Base-by-base conservation (phyloP, 352 stramenopile species). In the Globisporangium apiculatum region DNA sequence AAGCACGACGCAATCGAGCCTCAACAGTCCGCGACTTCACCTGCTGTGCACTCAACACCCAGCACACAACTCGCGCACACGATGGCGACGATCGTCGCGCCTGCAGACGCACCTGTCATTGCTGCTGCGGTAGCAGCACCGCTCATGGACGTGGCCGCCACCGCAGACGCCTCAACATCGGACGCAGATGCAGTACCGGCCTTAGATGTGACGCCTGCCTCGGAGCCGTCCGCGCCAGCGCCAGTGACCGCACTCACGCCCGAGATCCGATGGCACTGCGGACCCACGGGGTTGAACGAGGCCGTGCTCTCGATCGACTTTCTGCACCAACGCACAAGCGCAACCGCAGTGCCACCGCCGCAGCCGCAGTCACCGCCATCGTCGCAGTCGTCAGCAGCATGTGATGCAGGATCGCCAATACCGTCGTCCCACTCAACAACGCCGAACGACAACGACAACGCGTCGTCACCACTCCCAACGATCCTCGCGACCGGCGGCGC, bases 191-290 rank as follows among this genome's bases (percentile, higher is more conserved):
- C 24, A 31, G 24, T 31, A 2, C 24, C 24, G 3, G 24, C 24
- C 24, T 31, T 31, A 31, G 24, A 31, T 31, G 24, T 31, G 24
- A 31, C 2, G 24, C 24, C 24, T 31, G 42, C 42, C 11, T 12
- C 42, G n/a, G 42, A 47, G 42, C 4, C 42, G 42, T 24, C 45
- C 35, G 50, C 14, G 42, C 42, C 48, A 47, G 18, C 58, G 37
- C 67, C 62, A 7, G 67, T 93, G 69, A 72, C 69, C 9, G 82
- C 89, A 24, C 60, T 76, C 43, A 95, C 86, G 50, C 86, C 86
- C 42, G 81, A 94, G 71, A 94, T 94, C 64, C 86, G 83, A 24
- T 89, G 87, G 70, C 86, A 95, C 67, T 91, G 78, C 69, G 86
- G 86, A 0, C 86, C 86, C 0, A 95, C 86, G 40, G 86, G 85